A percentile compares a stretch with the other conserved stretches of the same genome.
phyloP scores from a whole-genome alignment of 495 filamentous ascomycete genomes.

The Xylaria intraflava region DNA sequence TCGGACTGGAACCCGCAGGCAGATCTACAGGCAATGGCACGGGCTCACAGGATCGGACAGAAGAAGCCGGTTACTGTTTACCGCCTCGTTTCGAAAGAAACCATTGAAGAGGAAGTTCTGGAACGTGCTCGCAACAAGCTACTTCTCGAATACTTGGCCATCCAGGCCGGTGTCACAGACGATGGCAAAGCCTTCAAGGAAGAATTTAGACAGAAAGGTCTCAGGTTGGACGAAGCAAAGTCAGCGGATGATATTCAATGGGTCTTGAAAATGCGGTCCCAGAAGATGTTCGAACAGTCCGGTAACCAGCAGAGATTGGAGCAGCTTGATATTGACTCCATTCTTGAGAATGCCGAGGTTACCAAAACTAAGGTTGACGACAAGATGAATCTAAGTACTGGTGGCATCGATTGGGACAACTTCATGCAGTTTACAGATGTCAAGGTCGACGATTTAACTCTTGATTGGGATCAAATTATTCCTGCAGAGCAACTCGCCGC shows the following conservation, averaged over 20 bases:
- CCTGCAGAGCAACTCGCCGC: constrained; percentile 83
- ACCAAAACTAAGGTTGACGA: constrained; percentile 83
- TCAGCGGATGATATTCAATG: constrained; percentile 86
- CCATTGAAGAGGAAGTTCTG: constrained; percentile 94
- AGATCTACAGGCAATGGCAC: constrained; percentile 96
- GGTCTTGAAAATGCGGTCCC: constrained; percentile 86
- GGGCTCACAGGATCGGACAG: constrained; percentile 95
- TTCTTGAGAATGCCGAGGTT: constrained; percentile 91
- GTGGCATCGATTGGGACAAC: constrained; percentile 88
- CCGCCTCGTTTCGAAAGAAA: constrained; percentile 91
- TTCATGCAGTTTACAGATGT: constrained; percentile 93
- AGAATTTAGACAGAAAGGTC: constrained; percentile 46
- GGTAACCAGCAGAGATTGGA: constrained; percentile 94
- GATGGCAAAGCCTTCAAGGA: constrained; percentile 70
- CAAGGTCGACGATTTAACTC: constrained; percentile 76
- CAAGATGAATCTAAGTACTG: constrained; percentile 52
- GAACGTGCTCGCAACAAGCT: constrained; percentile 95
- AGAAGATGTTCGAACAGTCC: constrained; percentile 95
- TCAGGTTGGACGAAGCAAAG: constrained; percentile 64
- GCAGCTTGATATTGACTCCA: constrained; percentile 96
- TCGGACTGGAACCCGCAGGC: constrained; percentile 99
- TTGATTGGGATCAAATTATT: constrained; percentile 95
- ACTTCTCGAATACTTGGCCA: constrained; percentile 96
- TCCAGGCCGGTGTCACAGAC: constrained; percentile 93
- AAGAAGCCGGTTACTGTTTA: constrained; percentile 94